phyloP scores from a whole-genome alignment of 306 rosid species.

The Medicago arabica region DNA sequence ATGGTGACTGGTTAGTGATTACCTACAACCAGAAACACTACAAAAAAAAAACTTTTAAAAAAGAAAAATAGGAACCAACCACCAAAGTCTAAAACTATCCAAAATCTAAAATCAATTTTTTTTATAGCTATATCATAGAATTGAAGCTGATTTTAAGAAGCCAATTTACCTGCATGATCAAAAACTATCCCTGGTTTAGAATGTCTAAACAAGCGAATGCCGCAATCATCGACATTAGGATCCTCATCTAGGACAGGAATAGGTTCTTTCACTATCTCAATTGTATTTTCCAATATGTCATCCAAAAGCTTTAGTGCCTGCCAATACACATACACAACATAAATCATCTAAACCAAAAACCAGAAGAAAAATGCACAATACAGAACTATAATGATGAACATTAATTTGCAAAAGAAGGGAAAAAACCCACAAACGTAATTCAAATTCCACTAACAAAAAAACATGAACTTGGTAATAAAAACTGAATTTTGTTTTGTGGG shows the following conservation, averaged over 20 bases:
- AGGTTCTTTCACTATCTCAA: conserved; percentile 70
- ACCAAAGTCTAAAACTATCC: conserved; percentile 9
- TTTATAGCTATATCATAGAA: conserved; percentile 29
- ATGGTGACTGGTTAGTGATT: conserved; percentile 34
- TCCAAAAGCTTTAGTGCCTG: conserved; percentile 87
- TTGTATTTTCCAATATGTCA: conserved; percentile 65
- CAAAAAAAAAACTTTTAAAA: conserved; percentile 11
- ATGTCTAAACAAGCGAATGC: conserved; percentile 81
- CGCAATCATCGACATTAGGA: conserved; percentile 52
- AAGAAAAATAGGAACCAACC: conserved; percentile 38
- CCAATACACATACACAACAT: conserved; percentile 35
- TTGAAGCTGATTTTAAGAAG: conserved; percentile 5
- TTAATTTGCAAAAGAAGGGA: conserved; percentile 12
- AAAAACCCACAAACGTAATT: conserved; percentile 9
- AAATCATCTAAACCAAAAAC: conserved; percentile 32
- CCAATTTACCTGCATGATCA: conserved; percentile 65
- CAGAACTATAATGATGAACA: conserved; percentile 26
- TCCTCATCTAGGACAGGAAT: conserved; percentile 46
- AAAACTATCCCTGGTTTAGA: conserved; percentile 74
- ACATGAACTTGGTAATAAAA: conserved; percentile 27
- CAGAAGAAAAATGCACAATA: neutral
- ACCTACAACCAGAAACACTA: conserved; percentile 36
- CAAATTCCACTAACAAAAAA: neutral
- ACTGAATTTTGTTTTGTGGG: neutral
- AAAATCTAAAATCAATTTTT: conserved; percentile 38